These are phyloP conservation scores for Dictyostelium capitatum DNA, from an alignment of 78 protist genomes.

Conservation along the genomic window DNA sequence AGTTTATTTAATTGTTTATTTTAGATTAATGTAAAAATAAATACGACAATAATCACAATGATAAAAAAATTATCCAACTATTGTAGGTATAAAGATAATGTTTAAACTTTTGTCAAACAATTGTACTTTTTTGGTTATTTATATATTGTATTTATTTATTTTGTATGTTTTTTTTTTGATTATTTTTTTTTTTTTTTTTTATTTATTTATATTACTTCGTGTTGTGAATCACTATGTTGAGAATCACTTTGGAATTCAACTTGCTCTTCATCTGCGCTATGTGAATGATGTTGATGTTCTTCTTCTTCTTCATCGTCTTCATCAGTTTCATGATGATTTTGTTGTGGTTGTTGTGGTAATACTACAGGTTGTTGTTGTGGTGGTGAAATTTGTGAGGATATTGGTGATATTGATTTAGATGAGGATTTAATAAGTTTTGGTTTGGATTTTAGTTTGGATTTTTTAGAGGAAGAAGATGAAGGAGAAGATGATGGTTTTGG, in stretches of 20 bases:
- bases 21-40: no score
- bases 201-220: no score
- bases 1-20: no score
- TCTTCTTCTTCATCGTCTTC: not conserved
- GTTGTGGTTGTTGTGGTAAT: not conserved
- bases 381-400: not conserved
- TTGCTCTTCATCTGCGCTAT: not conserved
- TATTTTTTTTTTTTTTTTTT: no score
- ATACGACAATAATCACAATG: no score
- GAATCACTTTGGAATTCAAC: slow-evolving; percentile 6
- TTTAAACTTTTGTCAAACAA: no score
- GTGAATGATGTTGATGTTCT: not conserved
- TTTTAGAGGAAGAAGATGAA: not conserved
- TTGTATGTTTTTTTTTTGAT: no score
- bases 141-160: no score
- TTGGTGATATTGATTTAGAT: not conserved
- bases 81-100: no score
- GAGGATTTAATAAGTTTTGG: slow-evolving; percentile 1
- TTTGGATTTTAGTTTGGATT: slow-evolving; percentile 12
- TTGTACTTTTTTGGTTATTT: no score
- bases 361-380: not conserved
- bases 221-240: not conserved
- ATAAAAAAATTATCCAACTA: no score
- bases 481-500: not conserved
- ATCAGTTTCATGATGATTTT: not conserved